These are phyloP conservation scores for Rhynchospora pubera DNA, from an alignment of 176 grass and related monocot genomes.

Conservation along the genomic window DNA sequence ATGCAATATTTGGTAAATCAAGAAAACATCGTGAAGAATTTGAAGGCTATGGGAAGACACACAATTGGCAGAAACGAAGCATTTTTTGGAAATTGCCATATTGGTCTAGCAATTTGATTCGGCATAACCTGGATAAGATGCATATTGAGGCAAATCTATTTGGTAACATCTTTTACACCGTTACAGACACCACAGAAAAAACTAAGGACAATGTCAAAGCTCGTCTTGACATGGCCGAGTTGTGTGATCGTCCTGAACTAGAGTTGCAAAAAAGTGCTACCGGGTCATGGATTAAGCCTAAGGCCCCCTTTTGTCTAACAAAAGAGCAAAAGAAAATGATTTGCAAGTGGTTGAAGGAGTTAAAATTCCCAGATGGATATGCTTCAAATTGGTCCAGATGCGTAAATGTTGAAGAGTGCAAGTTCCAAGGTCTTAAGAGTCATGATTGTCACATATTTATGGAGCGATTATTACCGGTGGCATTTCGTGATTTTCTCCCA, in stretches of 20 bases:
- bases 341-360: neutral
- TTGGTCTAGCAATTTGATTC: neutral
- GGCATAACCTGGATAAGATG: slow-evolving; percentile 21
- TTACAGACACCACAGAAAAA: neutral
- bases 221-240: neutral
- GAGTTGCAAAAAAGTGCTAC: neutral
- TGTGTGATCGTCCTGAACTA: neutral
- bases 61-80: slow-evolving; percentile 3
- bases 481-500: too few species aligned
- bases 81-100: slow-evolving; percentile 7
- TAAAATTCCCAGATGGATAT: slow-evolving; percentile 17
- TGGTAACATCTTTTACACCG: slow-evolving; percentile 13
- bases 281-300: too few species aligned
- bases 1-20: neutral
- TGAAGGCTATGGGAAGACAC: neutral
- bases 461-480: neutral
- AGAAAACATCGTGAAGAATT: neutral
- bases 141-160: slow-evolving; percentile 14
- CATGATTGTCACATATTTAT: slow-evolving; percentile 25
- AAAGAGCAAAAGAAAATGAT: neutral
- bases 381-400: neutral
- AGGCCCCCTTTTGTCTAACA: too few species aligned
- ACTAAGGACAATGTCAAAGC: neutral
- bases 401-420: neutral
- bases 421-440: neutral